Evolutionary conservation across 108 stramenopile species (phyloP), one percentile per base, ranked within the genome.

Genomic region (Pseudonitzschia multistriata): DNA sequence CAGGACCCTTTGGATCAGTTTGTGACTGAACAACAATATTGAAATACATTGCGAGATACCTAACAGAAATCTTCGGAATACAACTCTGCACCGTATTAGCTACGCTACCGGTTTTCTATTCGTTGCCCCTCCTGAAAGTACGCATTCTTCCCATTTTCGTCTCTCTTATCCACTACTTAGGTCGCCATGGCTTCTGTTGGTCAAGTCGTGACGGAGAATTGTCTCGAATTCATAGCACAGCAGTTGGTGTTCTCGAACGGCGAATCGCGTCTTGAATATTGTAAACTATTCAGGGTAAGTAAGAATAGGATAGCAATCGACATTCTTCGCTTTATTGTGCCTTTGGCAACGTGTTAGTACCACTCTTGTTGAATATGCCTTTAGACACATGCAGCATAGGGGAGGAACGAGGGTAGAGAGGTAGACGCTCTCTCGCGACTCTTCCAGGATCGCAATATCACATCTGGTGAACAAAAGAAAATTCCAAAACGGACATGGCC

Each of bases 281-380:
- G 14, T 21, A 36, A 69, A 36, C 22, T 10, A 36, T 69, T 69
- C 52, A 22, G 54, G 39, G 62, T 73, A 49, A 54, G 57, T 3
- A 59, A n/a, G n/a, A 0, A 35, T 13, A n/a, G n/a, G 4, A 35
- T 21, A 1, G 0, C 29, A 55, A 14, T 55, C 4, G 27, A 55
- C 52, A 8, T 53, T 53, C 15, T 6, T 22, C n/a, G 8, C 11
- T 5, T 28, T 0, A 1, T 13, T 7, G 8, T 10, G 27, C 29
- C 10, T 11, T 53, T 0, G 21, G 13, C 52, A 19, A 8, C 52
- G 52, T 25, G 8, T 10, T 22, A 0, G 25, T 3, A 11, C 8
- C 8, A 7, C 37, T 8, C 37, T 37, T 8, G 6, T 5, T 37
- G 37, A 37, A 37, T 8, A 37, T 7, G 8, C 37, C 5, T 8